phyloP scores from a whole-genome alignment of 1,139 yeast species.

The Kodamaea arcana region DNA sequence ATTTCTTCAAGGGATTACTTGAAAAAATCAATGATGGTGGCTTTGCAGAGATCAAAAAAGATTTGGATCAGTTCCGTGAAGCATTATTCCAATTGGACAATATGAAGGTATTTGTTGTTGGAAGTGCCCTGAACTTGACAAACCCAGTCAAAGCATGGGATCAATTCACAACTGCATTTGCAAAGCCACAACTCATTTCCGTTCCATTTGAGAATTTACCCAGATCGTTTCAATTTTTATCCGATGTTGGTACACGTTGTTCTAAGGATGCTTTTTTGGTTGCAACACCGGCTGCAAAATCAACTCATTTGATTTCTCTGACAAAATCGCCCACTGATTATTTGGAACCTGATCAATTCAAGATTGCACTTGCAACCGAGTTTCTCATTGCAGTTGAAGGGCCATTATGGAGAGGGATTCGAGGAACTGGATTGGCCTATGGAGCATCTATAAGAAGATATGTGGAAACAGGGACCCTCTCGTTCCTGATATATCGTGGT shows the following conservation, averaged over 20 bases:
- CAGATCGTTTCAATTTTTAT: constrained; percentile 49
- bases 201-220: constrained; percentile 39
- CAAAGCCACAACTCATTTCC: constrained; percentile 4
- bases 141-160: constrained; percentile 66
- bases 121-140: constrained; percentile 51
- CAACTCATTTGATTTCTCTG: constrained; percentile 65
- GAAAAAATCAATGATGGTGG: constrained; percentile 51
- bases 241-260: constrained; percentile 55
- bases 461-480: constrained; percentile 64
- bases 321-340: constrained; percentile 66
- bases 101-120: constrained; percentile 65
- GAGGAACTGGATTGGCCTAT: constrained; percentile 95
- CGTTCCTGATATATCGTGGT: constrained; percentile 73
- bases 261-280: constrained; percentile 57
- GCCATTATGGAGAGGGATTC: constrained; percentile 93
- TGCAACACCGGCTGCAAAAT: constrained; percentile 82
- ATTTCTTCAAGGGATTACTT: constrained; percentile 47
- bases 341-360: constrained; percentile 62
- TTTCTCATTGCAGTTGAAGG: constrained; percentile 89
- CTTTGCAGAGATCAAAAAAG: constrained; percentile 43
- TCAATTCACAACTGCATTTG: constrained; percentile 27
- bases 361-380: constrained; percentile 69
- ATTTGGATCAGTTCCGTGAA: constrained; percentile 54
- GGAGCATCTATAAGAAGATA: constrained; percentile 66
- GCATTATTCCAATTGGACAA: constrained; percentile 58